Base-by-base conservation (phyloP, 495 filamentous ascomycete genomes). In the Aspergillus mulundensis region DNA sequence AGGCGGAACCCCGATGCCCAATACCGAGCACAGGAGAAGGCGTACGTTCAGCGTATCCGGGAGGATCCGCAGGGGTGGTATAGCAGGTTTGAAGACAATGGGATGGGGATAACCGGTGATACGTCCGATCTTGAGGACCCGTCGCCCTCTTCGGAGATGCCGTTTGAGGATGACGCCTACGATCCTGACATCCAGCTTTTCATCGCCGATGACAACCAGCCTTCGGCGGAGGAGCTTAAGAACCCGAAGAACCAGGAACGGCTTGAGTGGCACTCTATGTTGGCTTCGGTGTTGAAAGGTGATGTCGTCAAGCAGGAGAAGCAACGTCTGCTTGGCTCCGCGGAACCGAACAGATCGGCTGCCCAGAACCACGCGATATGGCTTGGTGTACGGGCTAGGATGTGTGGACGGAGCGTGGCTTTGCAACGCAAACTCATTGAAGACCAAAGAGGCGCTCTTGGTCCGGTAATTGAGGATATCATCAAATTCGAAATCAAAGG, bases 281-380 rank as follows among this genome's bases (percentile, higher is more conserved):
- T 98, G 38, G 90, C 92, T 24, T 92, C 90, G 1, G 94, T 98
- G 3, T 72, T 98, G 60, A 97, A 92, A 34, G 94, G 94, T 49
- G 94, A 98, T 69, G 95, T 98, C 11, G 93, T 98, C 20, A 88
- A 89, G 59, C 94, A 98, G 69, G 94, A 98, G 74, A 98, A 97
- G 75, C 94, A 95, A 65, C 83, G 94, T 28, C 72, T 98, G 60
- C 90, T 93, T 62, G 94, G 91, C 16, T 83, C 88, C 20, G 79
- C 84, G 7, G 94, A 96, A 59, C 83, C 87, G 50, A 81, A 86
- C 50, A 84, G 83, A 36, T 87, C 89, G 54, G 78, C 81, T 40
- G 81, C 85, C 16, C 76, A 91, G 60, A 90, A 87, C 63, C 80
- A 82, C 24, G 95, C 96, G 58, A 81, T 97, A 24, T 98, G 95